Evolutionary conservation across 768 basidiomycete species (phyloP).

Genomic region (Mycena vulgaris): DNA sequence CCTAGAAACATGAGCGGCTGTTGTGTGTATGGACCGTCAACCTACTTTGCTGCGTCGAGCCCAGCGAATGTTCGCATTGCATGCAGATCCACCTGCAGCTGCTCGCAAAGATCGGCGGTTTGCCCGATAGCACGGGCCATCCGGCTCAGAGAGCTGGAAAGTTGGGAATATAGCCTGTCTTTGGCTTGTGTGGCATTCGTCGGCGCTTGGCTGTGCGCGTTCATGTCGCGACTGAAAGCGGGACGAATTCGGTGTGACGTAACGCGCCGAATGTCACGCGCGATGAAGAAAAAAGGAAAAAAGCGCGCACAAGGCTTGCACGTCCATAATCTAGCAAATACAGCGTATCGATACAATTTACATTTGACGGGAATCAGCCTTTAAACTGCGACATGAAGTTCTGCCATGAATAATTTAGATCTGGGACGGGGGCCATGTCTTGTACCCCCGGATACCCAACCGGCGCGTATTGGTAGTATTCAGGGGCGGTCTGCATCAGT

Average conservation of each 20-base stretch:
- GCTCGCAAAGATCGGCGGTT: constrained; percentile 84
- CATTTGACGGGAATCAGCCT: constrained; percentile 20
- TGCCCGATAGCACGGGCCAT: constrained; percentile 79
- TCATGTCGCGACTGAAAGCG: neutral
- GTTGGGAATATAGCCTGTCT: constrained; percentile 84
- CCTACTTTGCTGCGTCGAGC: constrained; percentile 87
- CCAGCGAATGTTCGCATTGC: constrained; percentile 87
- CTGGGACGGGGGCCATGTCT: constrained; percentile 47
- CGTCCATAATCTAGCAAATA: constrained; percentile 7
- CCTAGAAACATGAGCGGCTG: constrained; percentile 44
- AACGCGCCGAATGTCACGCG: neutral
- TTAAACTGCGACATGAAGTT: constrained; percentile 65
- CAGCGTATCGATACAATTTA: constrained; percentile 23
- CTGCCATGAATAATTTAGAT: constrained; percentile 63
- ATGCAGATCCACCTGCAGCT: constrained; percentile 81
- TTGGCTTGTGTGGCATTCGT: constrained; percentile 84
- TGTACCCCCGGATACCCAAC: constrained; percentile 28
- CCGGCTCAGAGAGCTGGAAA: constrained; percentile 76
- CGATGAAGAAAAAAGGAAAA: too few relatives aligned
- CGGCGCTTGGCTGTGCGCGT: constrained; percentile 48
- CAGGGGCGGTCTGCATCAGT: constrained; percentile 43
- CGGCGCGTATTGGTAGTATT: constrained; percentile 41
- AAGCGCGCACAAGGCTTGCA: neutral
- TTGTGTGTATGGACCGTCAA: constrained; percentile 16
- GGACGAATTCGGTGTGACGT: neutral